phyloP scores from a whole-genome alignment of 306 rosid species.

The Hippophae tibetana region DNA sequence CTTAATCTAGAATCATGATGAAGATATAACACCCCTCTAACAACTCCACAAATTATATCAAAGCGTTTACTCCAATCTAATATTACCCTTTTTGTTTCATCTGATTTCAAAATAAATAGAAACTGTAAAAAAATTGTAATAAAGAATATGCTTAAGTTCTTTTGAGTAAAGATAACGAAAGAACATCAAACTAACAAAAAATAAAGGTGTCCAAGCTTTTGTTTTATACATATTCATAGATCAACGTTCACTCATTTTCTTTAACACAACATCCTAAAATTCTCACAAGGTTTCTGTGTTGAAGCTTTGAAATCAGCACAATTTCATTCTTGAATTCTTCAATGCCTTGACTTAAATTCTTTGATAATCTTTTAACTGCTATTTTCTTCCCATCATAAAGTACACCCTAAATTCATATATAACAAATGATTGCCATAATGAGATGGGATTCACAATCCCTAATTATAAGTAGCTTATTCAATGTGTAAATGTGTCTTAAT shows the following conservation, averaged over 20 bases:
- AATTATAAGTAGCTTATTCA: too few relatives aligned
- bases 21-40: constrained; percentile 49
- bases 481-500: neutral
- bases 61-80: constrained; percentile 35
- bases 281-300: constrained; percentile 51
- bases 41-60: constrained; percentile 28
- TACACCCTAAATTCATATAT: neutral
- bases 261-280: constrained; percentile 41
- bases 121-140: neutral
- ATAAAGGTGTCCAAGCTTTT: constrained; percentile 44
- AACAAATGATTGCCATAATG: neutral
- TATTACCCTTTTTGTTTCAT: constrained; percentile 16
- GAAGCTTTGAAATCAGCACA: constrained; percentile 45
- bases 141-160: neutral
- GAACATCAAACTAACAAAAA: constrained; percentile 27
- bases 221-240: constrained; percentile 45
- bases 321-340: constrained; percentile 50
- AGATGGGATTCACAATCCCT: too few relatives aligned
- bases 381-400: constrained; percentile 13
- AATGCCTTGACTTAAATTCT: constrained; percentile 39
- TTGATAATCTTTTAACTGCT: constrained; percentile 40
- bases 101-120: constrained; percentile 3
- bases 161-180: neutral
- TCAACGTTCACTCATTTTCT: constrained; percentile 37
- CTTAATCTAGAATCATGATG: constrained; percentile 49